These are phyloP conservation scores for Selaginella tamariscina DNA, from an alignment of 75 land plant species.

Conservation along the genomic window DNA sequence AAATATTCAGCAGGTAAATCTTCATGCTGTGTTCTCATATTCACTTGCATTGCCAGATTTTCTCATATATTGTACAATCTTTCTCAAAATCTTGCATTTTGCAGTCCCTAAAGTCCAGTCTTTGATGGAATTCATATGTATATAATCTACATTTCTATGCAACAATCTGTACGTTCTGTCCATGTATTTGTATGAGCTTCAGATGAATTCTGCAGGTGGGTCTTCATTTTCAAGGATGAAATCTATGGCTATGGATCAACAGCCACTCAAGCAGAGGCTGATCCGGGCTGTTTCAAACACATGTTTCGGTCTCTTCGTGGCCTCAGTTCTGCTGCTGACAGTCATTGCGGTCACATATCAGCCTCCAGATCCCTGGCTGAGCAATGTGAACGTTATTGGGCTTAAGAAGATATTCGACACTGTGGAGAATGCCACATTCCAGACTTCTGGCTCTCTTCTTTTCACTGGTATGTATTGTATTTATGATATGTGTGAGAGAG, in stretches of 20 bases:
- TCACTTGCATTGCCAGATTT: too few relatives aligned
- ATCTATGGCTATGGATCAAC: neutral
- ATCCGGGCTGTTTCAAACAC: conserved; percentile 46
- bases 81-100: neutral
- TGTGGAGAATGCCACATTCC: conserved; percentile 57
- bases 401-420: conserved; percentile 35
- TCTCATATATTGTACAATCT: too few relatives aligned
- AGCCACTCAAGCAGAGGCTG: conserved; percentile 42
- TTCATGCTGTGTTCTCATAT: too few relatives aligned
- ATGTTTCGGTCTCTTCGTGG: conserved; percentile 71
- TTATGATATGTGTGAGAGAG: too few relatives aligned
- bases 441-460: conserved; percentile 50
- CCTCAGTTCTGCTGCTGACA: conserved; percentile 63
- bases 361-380: conserved; percentile 94
- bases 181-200: neutral
- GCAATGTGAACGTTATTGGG: conserved; percentile 38
- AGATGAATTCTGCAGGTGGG: neutral
- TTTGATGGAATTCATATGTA: neutral
- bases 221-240: neutral
- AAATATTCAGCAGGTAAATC: too few relatives aligned
- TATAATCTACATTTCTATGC: neutral
- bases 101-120: neutral
- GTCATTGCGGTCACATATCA: conserved; percentile 79
- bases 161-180: neutral
- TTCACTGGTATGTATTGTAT: conserved; percentile 41